A percentile compares a stretch with the other conserved stretches of the same genome.
Evolutionary conservation across 2,329 filamentous ascomycete species (phyloP).

Genomic region (Fusarium liriodendri): DNA sequence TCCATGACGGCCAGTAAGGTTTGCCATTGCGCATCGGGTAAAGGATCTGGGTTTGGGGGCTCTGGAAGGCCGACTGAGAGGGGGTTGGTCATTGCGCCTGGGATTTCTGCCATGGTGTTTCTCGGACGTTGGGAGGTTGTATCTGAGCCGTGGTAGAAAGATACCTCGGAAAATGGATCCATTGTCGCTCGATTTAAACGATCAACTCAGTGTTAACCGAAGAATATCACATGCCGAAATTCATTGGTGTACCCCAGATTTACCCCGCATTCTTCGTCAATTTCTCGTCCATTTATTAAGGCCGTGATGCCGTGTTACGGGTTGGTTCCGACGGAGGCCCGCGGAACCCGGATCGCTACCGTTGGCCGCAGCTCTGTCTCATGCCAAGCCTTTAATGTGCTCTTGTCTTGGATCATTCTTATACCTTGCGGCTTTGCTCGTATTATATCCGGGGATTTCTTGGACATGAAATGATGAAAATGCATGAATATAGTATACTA

Average conservation of each 20-base stretch:
- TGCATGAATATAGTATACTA: too few species aligned
- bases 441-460: background rate
- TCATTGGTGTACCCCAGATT: background rate
- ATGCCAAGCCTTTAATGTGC: background rate
- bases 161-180: background rate
- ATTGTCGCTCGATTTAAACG: background rate
- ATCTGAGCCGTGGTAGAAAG: background rate
- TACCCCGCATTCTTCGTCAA: background rate
- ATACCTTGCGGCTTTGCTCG: background rate
- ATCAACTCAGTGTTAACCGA: background rate
- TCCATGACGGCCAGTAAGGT: background rate
- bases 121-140: background rate
- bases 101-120: background rate
- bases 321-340: background rate
- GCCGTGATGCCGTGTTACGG: background rate
- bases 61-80: background rate
- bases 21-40: background rate
- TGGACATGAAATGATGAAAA: background rate
- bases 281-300: background rate
- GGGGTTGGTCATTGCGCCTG: background rate
- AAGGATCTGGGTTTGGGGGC: background rate
- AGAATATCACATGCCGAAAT: background rate
- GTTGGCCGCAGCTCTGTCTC: background rate
- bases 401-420: background rate
- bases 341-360: background rate